A percentile compares a stretch with the other conserved stretches of the same genome.
phyloP scores from a whole-genome alignment of 306 rosid genomes.

The Hippophae tibetana region DNA sequence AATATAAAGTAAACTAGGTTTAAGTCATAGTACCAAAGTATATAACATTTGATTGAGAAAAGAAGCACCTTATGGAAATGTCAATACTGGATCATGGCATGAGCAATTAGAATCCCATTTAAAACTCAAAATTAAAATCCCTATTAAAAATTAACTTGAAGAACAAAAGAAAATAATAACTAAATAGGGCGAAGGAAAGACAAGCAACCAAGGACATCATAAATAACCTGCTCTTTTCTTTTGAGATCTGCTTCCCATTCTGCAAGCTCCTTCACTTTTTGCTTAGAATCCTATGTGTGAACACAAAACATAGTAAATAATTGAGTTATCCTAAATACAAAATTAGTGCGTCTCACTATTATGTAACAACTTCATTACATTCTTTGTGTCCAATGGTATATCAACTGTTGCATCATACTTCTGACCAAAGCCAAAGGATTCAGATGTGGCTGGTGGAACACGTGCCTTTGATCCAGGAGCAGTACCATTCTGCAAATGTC shows the following conservation, averaged over 20 bases:
- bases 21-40: constrained; percentile 17
- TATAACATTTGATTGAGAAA: constrained; percentile 10
- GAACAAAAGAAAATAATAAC: constrained; percentile 2
- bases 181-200: neutral
- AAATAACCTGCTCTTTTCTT: constrained; percentile 64
- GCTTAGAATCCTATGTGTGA: constrained; percentile 58
- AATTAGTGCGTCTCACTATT: constrained; percentile 2
- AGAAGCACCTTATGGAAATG: neutral
- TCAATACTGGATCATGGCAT: too few relatives aligned
- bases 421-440: constrained; percentile 68
- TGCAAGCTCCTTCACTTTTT: constrained; percentile 76
- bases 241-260: constrained; percentile 86
- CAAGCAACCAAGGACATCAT: constrained; percentile 8
- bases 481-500: constrained; percentile 52
- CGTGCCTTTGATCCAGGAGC: constrained; percentile 27
- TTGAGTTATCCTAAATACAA: constrained; percentile 16
- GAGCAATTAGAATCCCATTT: too few relatives aligned
- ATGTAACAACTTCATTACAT: constrained; percentile 31
- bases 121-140: too few relatives aligned
- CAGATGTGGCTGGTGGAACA: constrained; percentile 43
- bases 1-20: constrained; percentile 18
- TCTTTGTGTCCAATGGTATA: constrained; percentile 70
- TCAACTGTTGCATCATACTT: constrained; percentile 86
- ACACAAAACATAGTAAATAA: constrained; percentile 16
- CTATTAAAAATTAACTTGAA: neutral